phyloP scores from a whole-genome alignment of 2,329 filamentous ascomycete genomes.

The Dothiorella sarmentorum region DNA sequence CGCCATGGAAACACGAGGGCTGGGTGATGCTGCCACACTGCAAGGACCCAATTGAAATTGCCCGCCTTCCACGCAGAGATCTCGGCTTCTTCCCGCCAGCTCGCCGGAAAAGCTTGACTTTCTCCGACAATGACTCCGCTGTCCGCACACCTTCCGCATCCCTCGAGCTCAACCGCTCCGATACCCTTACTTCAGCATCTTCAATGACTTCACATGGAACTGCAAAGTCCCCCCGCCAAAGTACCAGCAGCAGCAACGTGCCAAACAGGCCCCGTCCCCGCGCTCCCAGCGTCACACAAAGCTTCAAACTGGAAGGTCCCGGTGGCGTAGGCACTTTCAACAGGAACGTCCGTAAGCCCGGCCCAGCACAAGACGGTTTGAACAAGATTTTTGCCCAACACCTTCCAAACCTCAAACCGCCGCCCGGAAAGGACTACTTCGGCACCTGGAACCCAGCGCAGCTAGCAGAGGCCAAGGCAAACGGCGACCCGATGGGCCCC shows the following conservation, averaged over 20 bases:
- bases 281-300: constrained; percentile 32
- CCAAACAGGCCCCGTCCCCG: constrained; percentile 37
- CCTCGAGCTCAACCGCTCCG: constrained; percentile 55
- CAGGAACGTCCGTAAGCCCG: constrained; percentile 67
- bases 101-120: constrained; percentile 76
- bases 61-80: constrained; percentile 72
- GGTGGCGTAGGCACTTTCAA: constrained; percentile 84
- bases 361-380: constrained; percentile 78
- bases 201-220: constrained; percentile 32
- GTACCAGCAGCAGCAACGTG: constrained; percentile 36
- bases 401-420: constrained; percentile 67
- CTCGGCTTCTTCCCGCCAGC: constrained; percentile 91
- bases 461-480: constrained; percentile 2
- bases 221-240: constrained; percentile 37
- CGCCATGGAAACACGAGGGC: constrained; percentile 78
- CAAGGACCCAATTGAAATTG: constrained; percentile 74
- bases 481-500: constrained; percentile 26
- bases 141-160: constrained; percentile 62
- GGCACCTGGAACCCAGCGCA: constrained; percentile 39
- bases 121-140: constrained; percentile 52
- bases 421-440: constrained; percentile 54
- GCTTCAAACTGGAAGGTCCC: constrained; percentile 67
- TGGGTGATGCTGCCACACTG: constrained; percentile 80
- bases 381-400: constrained; percentile 83
- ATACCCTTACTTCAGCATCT: constrained; percentile 29